Evolutionary conservation across 768 basidiomycete species (phyloP), one percentile per base, ranked within the genome.

Genomic region (Lentinula raphanica): DNA sequence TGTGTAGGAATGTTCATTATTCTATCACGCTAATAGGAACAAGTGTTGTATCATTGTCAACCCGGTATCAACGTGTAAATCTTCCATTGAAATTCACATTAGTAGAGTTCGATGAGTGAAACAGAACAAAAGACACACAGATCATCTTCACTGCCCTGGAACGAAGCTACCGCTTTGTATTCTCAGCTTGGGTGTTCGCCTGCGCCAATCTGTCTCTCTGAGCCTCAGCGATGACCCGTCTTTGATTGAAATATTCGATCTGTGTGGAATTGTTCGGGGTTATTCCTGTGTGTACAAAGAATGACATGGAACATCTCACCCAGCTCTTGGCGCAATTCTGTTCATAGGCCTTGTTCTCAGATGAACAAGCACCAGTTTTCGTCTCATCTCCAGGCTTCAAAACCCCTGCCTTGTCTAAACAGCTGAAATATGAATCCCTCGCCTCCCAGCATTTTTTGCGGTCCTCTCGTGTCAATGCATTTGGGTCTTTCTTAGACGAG

Each of bases 211-310:
- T 74, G 36, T 85, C 84, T 65, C 86, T 90, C 71, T 92, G 91
- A 57, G 85, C 83, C 60, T 89, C 89, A 9, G 84, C 88, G 51
- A 94, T 81, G 39, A 92, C 82, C 54, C 94, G 80, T 35, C 94
- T 84, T 69, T 92, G 90, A 75, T 97, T 96, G 67, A 98, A 97
- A 70, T 98, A 96, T 27, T 91, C 90, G 65, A 98, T 87, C 95
- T 98, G 63, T 32, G 11, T 6, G 38, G 23, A 36, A 15, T 23
- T 13, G 5, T 51, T 36, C 9, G 19, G n/a, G n/a, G n/a, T n/a
- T n/a, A n/a, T n/a, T n/a, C n/a, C 19, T 31, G 7, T 32, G 36
- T 11, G 32, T 7, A 36, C 11, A 12, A 40, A 27, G 28, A 45
- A 46, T 13, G 36, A 3, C 12, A 31, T 21, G 2, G 54, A 21